Conservation (phyloP, 768 basidiomycete species). For the Serendipita sp. region DNA sequence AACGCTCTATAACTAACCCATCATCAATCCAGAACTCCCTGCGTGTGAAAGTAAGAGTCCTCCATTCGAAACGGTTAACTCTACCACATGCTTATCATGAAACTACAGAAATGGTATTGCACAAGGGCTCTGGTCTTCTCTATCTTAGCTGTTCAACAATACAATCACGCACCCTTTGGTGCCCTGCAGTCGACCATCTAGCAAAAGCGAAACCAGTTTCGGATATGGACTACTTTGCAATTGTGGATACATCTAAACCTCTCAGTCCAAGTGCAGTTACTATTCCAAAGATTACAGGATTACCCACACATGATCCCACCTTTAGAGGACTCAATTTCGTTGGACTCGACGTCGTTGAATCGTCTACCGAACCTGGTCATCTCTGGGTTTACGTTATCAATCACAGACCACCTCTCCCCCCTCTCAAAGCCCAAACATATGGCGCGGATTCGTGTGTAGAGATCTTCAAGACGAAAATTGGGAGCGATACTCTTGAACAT, state of each 20-base stretch:
- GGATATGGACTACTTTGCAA: conserved; percentile 38
- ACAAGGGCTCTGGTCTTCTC: neutral
- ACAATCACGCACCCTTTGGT: conserved; percentile 30
- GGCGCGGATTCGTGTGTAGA: conserved; percentile 64
- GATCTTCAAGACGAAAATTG: conserved; percentile 40
- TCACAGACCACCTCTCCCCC: conserved; percentile 37
- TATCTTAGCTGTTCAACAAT: conserved; percentile 1
- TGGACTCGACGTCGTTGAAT: conserved; percentile 53
- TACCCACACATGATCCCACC: conserved; percentile 15
- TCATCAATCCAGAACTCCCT: neutral
- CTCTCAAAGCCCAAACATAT: conserved; percentile 20
- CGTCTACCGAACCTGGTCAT: conserved; percentile 22
- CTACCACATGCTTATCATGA: neutral
- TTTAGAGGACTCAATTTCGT: conserved; percentile 34
- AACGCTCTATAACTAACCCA: neutral
- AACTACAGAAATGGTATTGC: conserved; percentile 2
- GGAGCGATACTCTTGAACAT: conserved; percentile 30
- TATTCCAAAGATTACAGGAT: conserved; percentile 28
- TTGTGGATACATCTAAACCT: neutral
- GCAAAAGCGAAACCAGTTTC: conserved; percentile 24
- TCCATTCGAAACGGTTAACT: too few species aligned
- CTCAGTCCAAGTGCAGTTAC: conserved; percentile 35
- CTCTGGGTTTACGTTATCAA: conserved; percentile 58
- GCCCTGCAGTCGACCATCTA: conserved; percentile 25
- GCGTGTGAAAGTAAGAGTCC: neutral